Conservation (phyloP, 139 green algal genomes). For the Chlamydomonas sp. region DNA sequence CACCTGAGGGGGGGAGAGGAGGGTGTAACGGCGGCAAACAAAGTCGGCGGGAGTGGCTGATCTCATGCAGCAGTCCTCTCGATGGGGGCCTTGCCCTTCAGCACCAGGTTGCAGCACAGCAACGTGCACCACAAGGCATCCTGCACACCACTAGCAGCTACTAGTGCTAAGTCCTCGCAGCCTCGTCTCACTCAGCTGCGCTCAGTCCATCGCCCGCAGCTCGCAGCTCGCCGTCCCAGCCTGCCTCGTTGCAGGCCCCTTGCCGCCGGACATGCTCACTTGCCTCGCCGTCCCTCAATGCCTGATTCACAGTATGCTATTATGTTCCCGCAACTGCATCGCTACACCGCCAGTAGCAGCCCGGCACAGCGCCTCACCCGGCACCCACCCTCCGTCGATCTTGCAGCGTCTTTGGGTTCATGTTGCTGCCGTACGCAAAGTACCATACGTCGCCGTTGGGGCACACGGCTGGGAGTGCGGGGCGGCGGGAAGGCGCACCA, state of each 20-base stretch:
- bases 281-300: too few relatives aligned
- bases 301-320: too few relatives aligned
- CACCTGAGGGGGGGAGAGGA: neutral
- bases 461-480: conserved; percentile 10
- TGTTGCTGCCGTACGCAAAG: conserved; percentile 58
- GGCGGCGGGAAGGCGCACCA: neutral
- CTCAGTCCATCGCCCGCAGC: too few relatives aligned
- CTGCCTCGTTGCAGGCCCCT: too few relatives aligned
- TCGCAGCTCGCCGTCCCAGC: too few relatives aligned
- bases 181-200: too few relatives aligned
- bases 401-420: conserved; percentile 23
- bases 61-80: too few relatives aligned
- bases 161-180: too few relatives aligned
- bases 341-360: neutral
- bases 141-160: too few relatives aligned
- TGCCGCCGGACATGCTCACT: too few relatives aligned
- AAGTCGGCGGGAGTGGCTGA: neutral
- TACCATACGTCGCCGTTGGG: conserved; percentile 38
- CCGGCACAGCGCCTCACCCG: neutral
- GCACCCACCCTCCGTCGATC: neutral
- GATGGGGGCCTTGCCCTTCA: neutral
- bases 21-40: conserved; percentile 36
- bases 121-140: too few relatives aligned
- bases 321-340: too few relatives aligned
- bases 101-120: neutral